Conservation (phyloP, 805 yeast genomes). For the Starmerella vaccinii region DNA sequence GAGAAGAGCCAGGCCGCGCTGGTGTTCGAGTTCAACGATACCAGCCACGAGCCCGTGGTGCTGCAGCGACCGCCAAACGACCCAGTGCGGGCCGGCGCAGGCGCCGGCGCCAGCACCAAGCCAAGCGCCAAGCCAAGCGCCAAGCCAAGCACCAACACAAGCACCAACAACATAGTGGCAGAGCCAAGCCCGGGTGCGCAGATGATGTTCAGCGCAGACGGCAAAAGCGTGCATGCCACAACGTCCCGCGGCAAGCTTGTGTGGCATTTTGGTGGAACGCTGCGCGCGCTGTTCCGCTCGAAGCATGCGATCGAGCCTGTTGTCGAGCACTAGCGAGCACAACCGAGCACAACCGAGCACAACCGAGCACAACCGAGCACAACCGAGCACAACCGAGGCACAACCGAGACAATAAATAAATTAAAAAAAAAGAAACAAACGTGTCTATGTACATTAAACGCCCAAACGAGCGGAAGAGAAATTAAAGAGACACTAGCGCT, state of each 20-base stretch:
- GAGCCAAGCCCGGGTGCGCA: not conserved
- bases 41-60: not conserved
- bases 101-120: no score
- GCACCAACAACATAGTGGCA: no score
- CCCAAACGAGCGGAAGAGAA: no score
- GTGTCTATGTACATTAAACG: not conserved
- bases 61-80: conserved; percentile 1
- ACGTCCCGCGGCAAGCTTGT: not conserved
- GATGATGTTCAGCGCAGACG: conserved; percentile 16
- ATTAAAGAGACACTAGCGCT: no score
- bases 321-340: not conserved
- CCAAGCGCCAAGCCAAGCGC: no score
- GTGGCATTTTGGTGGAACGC: conserved; percentile 12
- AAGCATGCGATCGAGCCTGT: conserved; percentile 1
- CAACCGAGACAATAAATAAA: no score
- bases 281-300: conserved; percentile 2
- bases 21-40: conserved; percentile 9
- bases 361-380: not conserved
- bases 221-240: conserved; percentile 8
- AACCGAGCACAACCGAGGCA: not conserved
- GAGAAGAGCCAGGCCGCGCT: conserved; percentile 5
- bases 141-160: no score
- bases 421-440: no score
- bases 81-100: not conserved
- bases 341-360: not conserved